phyloP scores from a whole-genome alignment of 1,139 yeast species.

The Sugiyamaella neomexicana region DNA sequence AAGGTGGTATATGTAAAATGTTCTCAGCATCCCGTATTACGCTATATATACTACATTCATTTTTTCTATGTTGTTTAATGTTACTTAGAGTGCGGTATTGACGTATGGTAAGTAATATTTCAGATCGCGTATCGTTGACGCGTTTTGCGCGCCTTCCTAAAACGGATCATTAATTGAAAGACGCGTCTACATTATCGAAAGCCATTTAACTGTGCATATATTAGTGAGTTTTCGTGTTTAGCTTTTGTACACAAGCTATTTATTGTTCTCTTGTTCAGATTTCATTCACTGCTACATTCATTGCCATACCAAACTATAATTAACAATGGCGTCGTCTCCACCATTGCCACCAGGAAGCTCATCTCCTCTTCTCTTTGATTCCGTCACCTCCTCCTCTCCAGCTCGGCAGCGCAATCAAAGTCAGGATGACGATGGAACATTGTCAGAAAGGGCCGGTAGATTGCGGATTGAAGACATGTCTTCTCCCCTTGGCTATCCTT shows the following conservation, averaged over 20 bases:
- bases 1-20: no score
- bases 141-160: conserved; percentile 6
- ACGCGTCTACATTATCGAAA: conserved; percentile 3
- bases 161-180: conserved; percentile 13
- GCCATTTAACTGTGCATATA: conserved; percentile 11
- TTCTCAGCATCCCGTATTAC: no score
- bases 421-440: conserved; percentile 20
- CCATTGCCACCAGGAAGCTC: conserved; percentile 26
- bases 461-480: conserved; percentile 37
- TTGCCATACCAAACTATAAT: neutral
- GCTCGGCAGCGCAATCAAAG: conserved; percentile 23
- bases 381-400: conserved; percentile 53
- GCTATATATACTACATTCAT: no score
- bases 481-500: conserved; percentile 52
- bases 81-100: no score
- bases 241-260: neutral
- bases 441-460: conserved; percentile 25
- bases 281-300: neutral
- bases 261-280: neutral
- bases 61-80: no score
- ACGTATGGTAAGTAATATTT: neutral
- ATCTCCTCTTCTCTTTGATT: conserved; percentile 47
- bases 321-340: conserved; percentile 11
- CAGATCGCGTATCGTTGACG: neutral
- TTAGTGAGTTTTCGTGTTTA: neutral